Conservation (phyloP, 306 rosid genomes). For the Astragalus glycyphyllos region DNA sequence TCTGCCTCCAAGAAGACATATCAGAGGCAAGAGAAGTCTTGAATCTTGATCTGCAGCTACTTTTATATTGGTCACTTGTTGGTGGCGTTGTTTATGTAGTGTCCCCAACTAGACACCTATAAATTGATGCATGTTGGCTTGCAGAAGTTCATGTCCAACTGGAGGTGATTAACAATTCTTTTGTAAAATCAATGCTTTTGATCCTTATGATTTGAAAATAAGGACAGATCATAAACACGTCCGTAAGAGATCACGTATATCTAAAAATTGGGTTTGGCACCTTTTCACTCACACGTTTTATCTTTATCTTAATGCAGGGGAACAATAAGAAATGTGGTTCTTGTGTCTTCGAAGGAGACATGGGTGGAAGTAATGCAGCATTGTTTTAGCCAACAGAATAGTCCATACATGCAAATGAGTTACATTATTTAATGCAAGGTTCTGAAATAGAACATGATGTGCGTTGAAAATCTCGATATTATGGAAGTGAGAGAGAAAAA, state of each 20-base stretch:
- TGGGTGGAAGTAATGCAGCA: too few relatives aligned
- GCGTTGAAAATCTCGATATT: too few relatives aligned
- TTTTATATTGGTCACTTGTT: too few relatives aligned
- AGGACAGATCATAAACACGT: slow-evolving; percentile 34
- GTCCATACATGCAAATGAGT: too few relatives aligned
- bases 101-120: slow-evolving; percentile 30
- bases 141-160: too few relatives aligned
- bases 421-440: too few relatives aligned
- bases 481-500: slow-evolving; percentile 20
- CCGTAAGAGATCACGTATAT: background rate
- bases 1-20: slow-evolving; percentile 32
- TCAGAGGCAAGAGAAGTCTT: slow-evolving; percentile 17
- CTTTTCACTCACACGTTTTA: too few relatives aligned
- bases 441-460: background rate
- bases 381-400: too few relatives aligned
- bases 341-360: background rate
- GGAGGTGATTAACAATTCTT: too few relatives aligned
- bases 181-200: too few relatives aligned
- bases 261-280: background rate
- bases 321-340: slow-evolving; percentile 2
- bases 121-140: background rate
- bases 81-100: too few relatives aligned
- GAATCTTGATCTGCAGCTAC: slow-evolving; percentile 37
- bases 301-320: too few relatives aligned
- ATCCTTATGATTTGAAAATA: slow-evolving; percentile 10